phyloP scores from a whole-genome alignment of 176 grass and related monocot genomes.

The Bromus sterilis region DNA sequence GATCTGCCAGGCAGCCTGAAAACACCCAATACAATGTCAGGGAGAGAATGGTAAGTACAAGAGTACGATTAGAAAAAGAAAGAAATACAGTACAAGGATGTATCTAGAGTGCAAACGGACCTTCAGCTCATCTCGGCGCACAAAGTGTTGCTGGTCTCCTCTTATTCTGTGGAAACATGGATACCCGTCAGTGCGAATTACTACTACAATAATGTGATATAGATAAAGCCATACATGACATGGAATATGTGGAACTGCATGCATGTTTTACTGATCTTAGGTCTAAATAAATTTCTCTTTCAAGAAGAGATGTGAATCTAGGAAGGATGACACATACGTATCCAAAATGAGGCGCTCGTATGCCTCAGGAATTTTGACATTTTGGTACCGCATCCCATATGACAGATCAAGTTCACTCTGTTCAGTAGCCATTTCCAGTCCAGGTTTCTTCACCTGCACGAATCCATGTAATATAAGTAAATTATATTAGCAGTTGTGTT shows the following conservation, averaged over 20 bases:
- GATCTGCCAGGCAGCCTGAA: constrained; percentile 95
- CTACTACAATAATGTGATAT: background rate
- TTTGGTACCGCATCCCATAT: constrained; percentile 87
- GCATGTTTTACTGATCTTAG: too few relatives aligned
- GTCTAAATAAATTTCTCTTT: background rate
- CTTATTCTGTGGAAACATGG: constrained; percentile 65
- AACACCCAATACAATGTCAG: background rate
- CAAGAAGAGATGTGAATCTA: background rate
- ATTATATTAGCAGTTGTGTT: constrained; percentile 2
- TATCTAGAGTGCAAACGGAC: constrained; percentile 21
- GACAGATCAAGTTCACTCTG: constrained; percentile 99
- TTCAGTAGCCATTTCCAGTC: constrained; percentile 92
- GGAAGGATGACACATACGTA: constrained; percentile 47
- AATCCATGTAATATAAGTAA: background rate
- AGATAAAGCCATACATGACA: background rate
- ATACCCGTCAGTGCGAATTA: background rate
- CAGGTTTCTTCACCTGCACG: constrained; percentile 98
- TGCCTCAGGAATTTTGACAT: constrained; percentile 93
- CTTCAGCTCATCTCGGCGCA: constrained; percentile 92
- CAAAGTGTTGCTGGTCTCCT: constrained; percentile 98
- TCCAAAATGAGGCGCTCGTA: constrained; percentile 98
- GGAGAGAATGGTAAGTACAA: background rate
- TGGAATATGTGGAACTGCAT: background rate
- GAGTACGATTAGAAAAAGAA: background rate
- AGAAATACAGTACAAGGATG: background rate